Conservation (phyloP, 75 land plant genomes). For the Chamaecyparis obtusa region DNA sequence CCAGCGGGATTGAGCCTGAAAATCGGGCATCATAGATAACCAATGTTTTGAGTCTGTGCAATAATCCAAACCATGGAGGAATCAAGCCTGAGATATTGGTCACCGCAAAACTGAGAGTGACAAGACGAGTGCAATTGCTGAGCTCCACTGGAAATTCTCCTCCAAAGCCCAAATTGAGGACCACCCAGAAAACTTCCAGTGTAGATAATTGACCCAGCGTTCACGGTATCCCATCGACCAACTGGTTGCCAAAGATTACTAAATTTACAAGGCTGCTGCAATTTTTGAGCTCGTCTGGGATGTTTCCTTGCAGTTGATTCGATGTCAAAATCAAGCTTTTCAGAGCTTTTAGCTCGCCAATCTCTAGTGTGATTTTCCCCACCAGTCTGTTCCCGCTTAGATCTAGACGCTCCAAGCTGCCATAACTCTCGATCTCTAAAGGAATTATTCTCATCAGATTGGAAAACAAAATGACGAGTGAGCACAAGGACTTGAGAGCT, state of each 20-base stretch:
- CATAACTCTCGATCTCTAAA: slow-evolving; percentile 12
- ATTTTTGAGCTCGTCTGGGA: slow-evolving; percentile 23
- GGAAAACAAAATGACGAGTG: slow-evolving; percentile 35
- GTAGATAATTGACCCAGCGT: slow-evolving; percentile 31
- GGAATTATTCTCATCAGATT: slow-evolving; percentile 38
- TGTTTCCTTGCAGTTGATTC: slow-evolving; percentile 27
- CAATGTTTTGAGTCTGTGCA: slow-evolving; percentile 50
- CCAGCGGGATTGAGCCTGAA: slow-evolving; percentile 75
- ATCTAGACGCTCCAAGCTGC: slow-evolving; percentile 22
- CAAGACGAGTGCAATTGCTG: slow-evolving; percentile 57
- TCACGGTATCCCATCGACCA: slow-evolving; percentile 31
- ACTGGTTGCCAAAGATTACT: slow-evolving; percentile 31
- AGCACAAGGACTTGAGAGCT: slow-evolving; percentile 21
- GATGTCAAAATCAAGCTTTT: slow-evolving; percentile 17
- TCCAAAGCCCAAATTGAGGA: slow-evolving; percentile 39
- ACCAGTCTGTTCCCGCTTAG: slow-evolving; percentile 30
- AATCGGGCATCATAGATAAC: slow-evolving; percentile 48
- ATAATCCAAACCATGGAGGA: slow-evolving; percentile 47
- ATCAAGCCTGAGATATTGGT: slow-evolving; percentile 63
- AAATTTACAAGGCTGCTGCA: slow-evolving; percentile 24
- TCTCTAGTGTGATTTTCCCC: slow-evolving; percentile 31
- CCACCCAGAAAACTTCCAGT: slow-evolving; percentile 28
- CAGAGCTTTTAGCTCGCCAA: slow-evolving; percentile 26
- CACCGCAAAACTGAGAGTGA: slow-evolving; percentile 57
- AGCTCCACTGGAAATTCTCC: slow-evolving; percentile 75